Percentiles rank a stretch among this genome's conserved stretches.
These are phyloP conservation scores for Plasmodium vivax DNA, from an alignment of 169 alveolate genomes.

Conservation along the genomic window DNA sequence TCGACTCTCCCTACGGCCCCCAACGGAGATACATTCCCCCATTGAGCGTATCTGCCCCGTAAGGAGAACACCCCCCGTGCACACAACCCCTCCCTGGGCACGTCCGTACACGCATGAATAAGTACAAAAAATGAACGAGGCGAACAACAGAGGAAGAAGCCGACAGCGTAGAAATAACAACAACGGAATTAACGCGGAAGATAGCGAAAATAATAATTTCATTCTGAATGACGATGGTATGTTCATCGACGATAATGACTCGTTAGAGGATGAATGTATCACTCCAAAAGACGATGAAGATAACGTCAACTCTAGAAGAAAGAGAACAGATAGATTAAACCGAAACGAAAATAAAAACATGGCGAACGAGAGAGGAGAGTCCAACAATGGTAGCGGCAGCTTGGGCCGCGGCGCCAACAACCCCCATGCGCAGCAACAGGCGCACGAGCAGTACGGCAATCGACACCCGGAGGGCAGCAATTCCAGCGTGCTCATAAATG, in stretches of 20 bases:
- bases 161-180: background rate
- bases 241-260: conserved; percentile 51
- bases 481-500: background rate
- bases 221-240: conserved; percentile 55
- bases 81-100: background rate
- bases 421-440: background rate
- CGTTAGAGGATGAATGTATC: conserved; percentile 50
- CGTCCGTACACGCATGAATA: background rate
- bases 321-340: conserved; percentile 26
- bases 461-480: background rate
- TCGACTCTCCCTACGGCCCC: background rate
- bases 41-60: background rate
- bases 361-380: background rate
- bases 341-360: conserved; percentile 21
- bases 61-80: background rate
- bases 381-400: background rate
- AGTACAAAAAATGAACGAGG: conserved; percentile 18
- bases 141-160: conserved; percentile 10
- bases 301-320: conserved; percentile 30
- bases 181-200: background rate
- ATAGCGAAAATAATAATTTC: background rate
- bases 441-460: background rate
- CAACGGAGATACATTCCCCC: background rate
- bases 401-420: background rate
- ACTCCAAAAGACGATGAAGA: conserved; percentile 73